Evolutionary conservation across 1,284 basidiomycete genomes (phyloP), one percentile per base, ranked within the genome.

Genomic region (Mycena citricolor): DNA sequence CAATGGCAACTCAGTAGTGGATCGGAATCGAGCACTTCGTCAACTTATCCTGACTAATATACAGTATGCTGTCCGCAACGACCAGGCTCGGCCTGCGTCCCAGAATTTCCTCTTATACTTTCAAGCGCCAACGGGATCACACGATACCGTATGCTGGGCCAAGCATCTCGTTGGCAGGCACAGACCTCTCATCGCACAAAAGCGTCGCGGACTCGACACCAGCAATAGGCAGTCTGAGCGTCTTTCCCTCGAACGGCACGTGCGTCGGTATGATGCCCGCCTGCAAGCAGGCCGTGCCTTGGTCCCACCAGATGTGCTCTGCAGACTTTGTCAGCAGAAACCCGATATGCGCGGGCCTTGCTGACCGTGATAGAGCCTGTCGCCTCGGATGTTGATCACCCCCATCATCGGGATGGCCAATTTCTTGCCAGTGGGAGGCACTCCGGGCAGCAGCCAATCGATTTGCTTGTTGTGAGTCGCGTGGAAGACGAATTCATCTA

Each of bases 371-470:
- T 69, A 74, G 8, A 75, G 56, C 17, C 77, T 61, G 53, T 81
- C 78, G 2, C 78, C 78, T 28, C 78, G 67, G 33, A 80, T 65
- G 48, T 76, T 78, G 26, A 81, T 73, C 7, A 81, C 72, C 3
- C 72, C 73, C 23, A 76, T 63, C 70, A 79, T 74, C 1, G 77
- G 77, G 23, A 81, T 68, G 5, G 64, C 52, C 20, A 80, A 54
- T 39, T 70, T 68, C 52, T 67, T 72, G 11, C 70, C 69, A 2
- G 71, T 76, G 0, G 77, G 69, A 7, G 76, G 76, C 7, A 80
- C 66, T 3, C 72, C 70, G 5, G 75, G 76, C 14, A 77, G 63
- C 17, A 75, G 61, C 67, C 70, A 74, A 51, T 75, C 71, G 25
- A 75, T 61, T 21, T 60, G 57, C 25, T 62, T 63, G 51, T 73